These are phyloP conservation scores for Phaeodactylum tricornutum DNA, from an alignment of 108 stramenopile species.

Conservation along the genomic window DNA sequence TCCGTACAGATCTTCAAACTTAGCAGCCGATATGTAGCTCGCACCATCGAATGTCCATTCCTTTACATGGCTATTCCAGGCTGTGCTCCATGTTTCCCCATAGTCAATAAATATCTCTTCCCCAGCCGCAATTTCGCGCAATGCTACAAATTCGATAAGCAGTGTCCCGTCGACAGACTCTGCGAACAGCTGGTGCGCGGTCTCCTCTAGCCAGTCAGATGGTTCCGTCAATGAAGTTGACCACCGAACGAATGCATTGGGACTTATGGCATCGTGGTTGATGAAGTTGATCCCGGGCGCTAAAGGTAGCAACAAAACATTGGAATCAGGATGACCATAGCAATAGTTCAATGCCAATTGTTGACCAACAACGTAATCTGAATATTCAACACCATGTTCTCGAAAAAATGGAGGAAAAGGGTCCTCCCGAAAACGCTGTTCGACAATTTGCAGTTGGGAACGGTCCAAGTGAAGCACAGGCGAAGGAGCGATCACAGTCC, in stretches of 20 bases:
- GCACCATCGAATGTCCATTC: conserved; percentile 12
- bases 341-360: conserved; percentile 63
- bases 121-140: conserved; percentile 55
- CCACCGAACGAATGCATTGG: conserved; percentile 54
- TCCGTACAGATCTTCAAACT: conserved; percentile 6
- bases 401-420: no score
- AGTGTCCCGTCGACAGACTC: neutral
- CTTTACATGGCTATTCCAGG: conserved; percentile 52
- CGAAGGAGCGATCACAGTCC: conserved; percentile 18
- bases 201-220: neutral
- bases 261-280: conserved; percentile 37
- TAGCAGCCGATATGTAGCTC: conserved; percentile 1
- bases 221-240: conserved; percentile 4
- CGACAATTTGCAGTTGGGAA: neutral
- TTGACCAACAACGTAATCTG: conserved; percentile 16
- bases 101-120: conserved; percentile 76
- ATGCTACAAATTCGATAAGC: conserved; percentile 53
- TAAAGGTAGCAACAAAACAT: conserved; percentile 45
- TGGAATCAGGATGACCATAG: conserved; percentile 67
- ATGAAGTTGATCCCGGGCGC: conserved; percentile 52
- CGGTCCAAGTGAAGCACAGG: conserved; percentile 9
- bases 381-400: no score
- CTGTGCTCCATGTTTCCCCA: conserved; percentile 51
- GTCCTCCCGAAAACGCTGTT: no score
- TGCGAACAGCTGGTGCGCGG: neutral